A percentile compares a stretch with the other conserved stretches of the same genome.
Conservation (phyloP, 495 filamentous ascomycete genomes). For the Saxophila tyrrhenica region DNA sequence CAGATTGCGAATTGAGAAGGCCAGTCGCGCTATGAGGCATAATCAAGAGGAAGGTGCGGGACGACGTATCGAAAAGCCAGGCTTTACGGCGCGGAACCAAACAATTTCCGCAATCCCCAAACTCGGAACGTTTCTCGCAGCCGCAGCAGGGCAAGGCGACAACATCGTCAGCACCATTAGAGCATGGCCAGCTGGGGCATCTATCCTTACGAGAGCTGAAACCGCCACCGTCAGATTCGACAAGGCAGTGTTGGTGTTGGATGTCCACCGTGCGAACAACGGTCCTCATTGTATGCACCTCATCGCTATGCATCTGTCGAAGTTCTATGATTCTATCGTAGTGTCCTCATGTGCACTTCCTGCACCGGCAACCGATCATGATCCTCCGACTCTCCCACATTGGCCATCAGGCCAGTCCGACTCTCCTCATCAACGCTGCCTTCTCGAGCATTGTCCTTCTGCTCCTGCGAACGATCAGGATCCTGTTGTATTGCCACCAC, state of each 20-base stretch:
- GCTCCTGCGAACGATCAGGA: conserved; percentile 8
- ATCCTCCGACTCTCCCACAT: conserved; percentile 7
- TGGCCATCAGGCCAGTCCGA: conserved; percentile 29
- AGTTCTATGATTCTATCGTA: conserved; percentile 3
- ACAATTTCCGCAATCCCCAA: too few species aligned
- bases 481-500: conserved; percentile 55
- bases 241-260: too few species aligned
- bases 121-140: too few species aligned
- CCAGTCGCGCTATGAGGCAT: too few species aligned
- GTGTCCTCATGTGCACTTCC: conserved; percentile 17
- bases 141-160: too few species aligned
- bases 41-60: neutral
- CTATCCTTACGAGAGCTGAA: too few species aligned
- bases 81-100: too few species aligned
- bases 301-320: neutral
- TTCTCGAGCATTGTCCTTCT: conserved; percentile 12
- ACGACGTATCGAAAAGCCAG: neutral
- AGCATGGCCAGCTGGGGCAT: too few species aligned
- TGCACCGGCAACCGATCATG: conserved; percentile 2
- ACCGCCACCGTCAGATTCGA: too few species aligned
- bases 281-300: neutral
- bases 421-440: conserved; percentile 29
- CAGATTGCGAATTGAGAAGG: too few species aligned
- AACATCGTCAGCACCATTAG: too few species aligned
- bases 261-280: neutral